Base-by-base conservation (phyloP, 2,329 filamentous ascomycete species). In the Aspergillus uvarum region DNA sequence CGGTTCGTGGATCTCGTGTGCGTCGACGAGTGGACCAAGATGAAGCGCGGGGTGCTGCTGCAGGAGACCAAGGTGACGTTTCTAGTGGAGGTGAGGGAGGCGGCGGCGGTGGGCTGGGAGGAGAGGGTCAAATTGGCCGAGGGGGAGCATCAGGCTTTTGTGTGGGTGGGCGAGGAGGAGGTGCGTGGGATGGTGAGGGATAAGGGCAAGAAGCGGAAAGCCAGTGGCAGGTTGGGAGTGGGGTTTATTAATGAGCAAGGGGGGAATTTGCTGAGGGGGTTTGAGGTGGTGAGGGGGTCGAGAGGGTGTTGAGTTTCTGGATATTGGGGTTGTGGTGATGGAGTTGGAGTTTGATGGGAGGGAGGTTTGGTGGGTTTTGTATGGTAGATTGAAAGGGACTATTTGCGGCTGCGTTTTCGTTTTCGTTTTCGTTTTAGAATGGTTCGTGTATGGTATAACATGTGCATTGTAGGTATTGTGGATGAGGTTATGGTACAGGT, bases 1-100 rank as follows among this genome's bases (percentile, higher is more conserved):
- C 69, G 68, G 11, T 71, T 84, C 38, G 67, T 78, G 2, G 74
- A 78, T 26, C 71, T 80, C 54, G 77, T 82, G 7, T 70, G 68
- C 5, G 65, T 72, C 5, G 68, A 72, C 51, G 61, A 67, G 16
- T 76, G 77, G 67, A 69, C 70, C 49, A 64, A 66, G 64, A 69
- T 66, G 47, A 68, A 59, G 54, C 60, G 38, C 38, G 68, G 61
- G 49, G 65, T 48, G 14, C 67, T 67, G 19, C 53, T 63, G 8
- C 54, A 63, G 16, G 67, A 72, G 19, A 71, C 65, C 7, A 78
- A 77, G 61, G 76, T 72, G 53, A 69, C 71, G 2, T 79, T 79
- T 57, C n/a, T 77, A 44, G 73, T 76, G 4, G 71, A 77, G 31
- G 73, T 76, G 16, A 19, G 7, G 26, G 26, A 42, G 32, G 42